A percentile compares a stretch with the other conserved stretches of the same genome.
These are phyloP conservation scores for Pulicaria dysenterica DNA, from an alignment of 129 eudicot genomes.

Conservation along the genomic window DNA sequence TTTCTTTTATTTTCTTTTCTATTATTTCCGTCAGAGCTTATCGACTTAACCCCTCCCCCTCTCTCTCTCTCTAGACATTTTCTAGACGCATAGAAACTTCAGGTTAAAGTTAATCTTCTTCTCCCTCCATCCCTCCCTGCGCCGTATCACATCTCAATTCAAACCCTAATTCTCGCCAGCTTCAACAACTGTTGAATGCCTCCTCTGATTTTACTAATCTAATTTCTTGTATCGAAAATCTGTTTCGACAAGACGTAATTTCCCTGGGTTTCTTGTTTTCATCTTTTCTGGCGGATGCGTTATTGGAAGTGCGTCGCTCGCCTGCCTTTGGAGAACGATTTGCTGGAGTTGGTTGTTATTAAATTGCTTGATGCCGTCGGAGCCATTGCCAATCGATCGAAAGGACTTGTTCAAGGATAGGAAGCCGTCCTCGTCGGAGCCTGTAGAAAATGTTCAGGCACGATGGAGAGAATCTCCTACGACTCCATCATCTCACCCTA, in stretches of 20 bases:
- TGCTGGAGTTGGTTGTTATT: conserved; percentile 1
- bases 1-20: not conserved
- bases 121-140: conserved; percentile 19
- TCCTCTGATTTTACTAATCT: not conserved
- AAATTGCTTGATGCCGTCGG: conserved; percentile 80
- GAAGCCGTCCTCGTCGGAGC: conserved; percentile 47
- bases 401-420: conserved; percentile 66
- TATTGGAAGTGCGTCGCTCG: conserved; percentile 21
- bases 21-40: conserved; percentile 33
- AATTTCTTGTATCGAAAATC: not conserved
- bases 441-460: conserved; percentile 21
- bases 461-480: conserved; percentile 58
- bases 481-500: conserved; percentile 36
- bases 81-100: conserved; percentile 33
- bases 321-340: conserved; percentile 3
- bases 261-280: conserved; percentile 1
- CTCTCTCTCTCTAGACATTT: conserved; percentile 41
- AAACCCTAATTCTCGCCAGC: conserved; percentile 29
- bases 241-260: not conserved
- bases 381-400: conserved; percentile 82
- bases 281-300: conserved; percentile 7
- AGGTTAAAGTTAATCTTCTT: conserved; percentile 27
- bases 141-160: conserved; percentile 21
- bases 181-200: conserved; percentile 16
- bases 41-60: conserved; percentile 30